Evolutionary conservation across 768 basidiomycete genomes (phyloP).

Genomic region (Dioszegia aurantiaca): DNA sequence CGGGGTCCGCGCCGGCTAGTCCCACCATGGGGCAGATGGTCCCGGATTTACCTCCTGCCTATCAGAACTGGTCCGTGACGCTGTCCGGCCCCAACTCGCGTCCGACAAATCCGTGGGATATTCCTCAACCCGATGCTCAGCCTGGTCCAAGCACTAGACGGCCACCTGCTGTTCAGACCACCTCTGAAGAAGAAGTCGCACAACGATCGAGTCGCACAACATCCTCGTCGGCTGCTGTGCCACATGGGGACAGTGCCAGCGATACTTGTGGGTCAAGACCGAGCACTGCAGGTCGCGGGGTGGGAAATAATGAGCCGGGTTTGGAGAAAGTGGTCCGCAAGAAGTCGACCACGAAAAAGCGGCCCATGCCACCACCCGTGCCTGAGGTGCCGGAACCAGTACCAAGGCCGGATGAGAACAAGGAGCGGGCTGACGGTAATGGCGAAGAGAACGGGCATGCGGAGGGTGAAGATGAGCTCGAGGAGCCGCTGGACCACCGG

Average conservation of each 20-base stretch:
- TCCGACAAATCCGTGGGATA: background rate
- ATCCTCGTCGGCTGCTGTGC: background rate
- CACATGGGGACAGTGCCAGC: background rate
- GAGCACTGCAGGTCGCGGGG: background rate
- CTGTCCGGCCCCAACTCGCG: too few species aligned
- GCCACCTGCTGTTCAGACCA: too few species aligned
- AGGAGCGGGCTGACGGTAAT: conserved; percentile 16
- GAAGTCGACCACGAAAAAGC: background rate
- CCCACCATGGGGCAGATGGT: too few species aligned
- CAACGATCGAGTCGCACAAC: too few species aligned
- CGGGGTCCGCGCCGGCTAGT: background rate
- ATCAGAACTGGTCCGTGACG: too few species aligned
- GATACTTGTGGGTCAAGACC: conserved; percentile 4
- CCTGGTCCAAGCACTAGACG: background rate
- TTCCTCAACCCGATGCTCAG: background rate
- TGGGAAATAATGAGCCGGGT: conserved; percentile 2
- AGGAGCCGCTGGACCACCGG: conserved; percentile 55
- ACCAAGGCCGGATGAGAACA: conserved; percentile 25
- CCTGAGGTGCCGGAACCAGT: conserved; percentile 26
- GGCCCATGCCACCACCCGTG: background rate
- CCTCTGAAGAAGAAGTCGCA: too few species aligned
- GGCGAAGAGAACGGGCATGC: conserved; percentile 8
- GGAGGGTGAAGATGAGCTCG: conserved; percentile 14
- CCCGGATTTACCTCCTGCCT: background rate
- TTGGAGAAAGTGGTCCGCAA: background rate